Percentiles rank a stretch among this genome's conserved stretches.
Conservation (phyloP, 2,329 filamentous ascomycete species). For the Aureobasidium sp. region DNA sequence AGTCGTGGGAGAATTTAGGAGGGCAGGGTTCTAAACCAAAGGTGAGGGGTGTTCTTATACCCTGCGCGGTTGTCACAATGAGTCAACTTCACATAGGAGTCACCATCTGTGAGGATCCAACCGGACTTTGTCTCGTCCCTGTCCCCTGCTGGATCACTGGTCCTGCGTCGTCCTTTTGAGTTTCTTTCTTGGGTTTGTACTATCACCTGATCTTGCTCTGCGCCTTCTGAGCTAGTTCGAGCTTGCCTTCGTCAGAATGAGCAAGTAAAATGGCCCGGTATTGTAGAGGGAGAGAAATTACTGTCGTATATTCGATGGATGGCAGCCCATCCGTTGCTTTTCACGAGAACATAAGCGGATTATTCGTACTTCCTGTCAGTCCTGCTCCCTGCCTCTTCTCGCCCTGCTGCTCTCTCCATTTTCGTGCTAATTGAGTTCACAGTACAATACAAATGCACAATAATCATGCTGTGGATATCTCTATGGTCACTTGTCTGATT, state of each 20-base stretch:
- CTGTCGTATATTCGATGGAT: too few species aligned
- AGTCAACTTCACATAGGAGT: background rate
- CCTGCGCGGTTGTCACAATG: background rate
- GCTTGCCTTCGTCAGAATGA: background rate
- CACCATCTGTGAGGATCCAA: background rate
- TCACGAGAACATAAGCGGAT: too few species aligned
- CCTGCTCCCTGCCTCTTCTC: too few species aligned
- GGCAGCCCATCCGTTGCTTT: too few species aligned
- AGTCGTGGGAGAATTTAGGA: background rate
- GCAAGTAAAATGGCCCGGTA: background rate
- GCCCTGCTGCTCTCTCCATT: too few species aligned
- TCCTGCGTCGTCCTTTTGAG: background rate
- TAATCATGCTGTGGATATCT: too few species aligned
- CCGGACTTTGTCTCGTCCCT: background rate
- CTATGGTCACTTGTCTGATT: too few species aligned
- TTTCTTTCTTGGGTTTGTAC: background rate
- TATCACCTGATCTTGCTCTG: background rate
- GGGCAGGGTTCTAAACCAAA: background rate
- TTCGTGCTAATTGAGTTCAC: too few species aligned
- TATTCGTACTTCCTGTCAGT: too few species aligned
- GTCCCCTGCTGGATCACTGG: background rate
- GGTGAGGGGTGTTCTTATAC: background rate
- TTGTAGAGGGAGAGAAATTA: background rate
- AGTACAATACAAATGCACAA: too few species aligned
- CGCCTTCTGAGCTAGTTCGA: background rate